Base-by-base conservation (phyloP, 805 yeast species). In the Lipomyces kockii region DNA sequence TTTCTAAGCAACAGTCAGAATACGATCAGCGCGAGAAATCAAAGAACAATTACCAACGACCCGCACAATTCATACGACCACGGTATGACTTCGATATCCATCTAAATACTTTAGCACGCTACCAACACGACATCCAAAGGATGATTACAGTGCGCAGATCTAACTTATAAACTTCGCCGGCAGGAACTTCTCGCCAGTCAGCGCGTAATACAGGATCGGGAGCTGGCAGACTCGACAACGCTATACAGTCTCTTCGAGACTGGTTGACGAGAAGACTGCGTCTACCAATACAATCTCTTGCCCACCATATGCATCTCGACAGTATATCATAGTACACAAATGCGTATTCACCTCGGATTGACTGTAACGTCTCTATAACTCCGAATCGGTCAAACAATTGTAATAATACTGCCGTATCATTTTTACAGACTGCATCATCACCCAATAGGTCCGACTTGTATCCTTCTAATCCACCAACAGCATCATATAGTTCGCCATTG, bases 401-500 rank as follows among this genome's bases (percentile, higher is more conserved):
- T 59, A 80, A 79, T 5, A 91, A 78, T 70, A 77, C 89, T 2
- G 76, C 80, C 0, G 96, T 87, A 77, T 93, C 98, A 75, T 90
- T 90, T 78, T 0, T 49, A 43, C 27, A 34, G 22, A 37, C 34
- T 37, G 17, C 17, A 35, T 46, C 63, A n/a, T 14, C 55, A 43
- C 39, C 39, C 29, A 59, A 39, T n/a, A 67, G 61, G 2, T 58
- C 49, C 8, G 27, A 29, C 27, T 37, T 46, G 32, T 34, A 57
- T 27, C 72, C 69, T 39, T 80, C 71, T 27, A 89, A 83, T 49
- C 83, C 89, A 0, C 64, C 70, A 25, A 61, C 60, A 46, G 76
- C 71, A 70, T 88, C 88, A 77, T 95, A 95, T 11, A 95, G 78
- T 74, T 95, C 98, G 0, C 99, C 99, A 76, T 96, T 95, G 78